Evolutionary conservation across 2,329 filamentous ascomycete genomes (phyloP), one percentile per base, ranked within the genome.

Genomic region (Neonectria sp.): DNA sequence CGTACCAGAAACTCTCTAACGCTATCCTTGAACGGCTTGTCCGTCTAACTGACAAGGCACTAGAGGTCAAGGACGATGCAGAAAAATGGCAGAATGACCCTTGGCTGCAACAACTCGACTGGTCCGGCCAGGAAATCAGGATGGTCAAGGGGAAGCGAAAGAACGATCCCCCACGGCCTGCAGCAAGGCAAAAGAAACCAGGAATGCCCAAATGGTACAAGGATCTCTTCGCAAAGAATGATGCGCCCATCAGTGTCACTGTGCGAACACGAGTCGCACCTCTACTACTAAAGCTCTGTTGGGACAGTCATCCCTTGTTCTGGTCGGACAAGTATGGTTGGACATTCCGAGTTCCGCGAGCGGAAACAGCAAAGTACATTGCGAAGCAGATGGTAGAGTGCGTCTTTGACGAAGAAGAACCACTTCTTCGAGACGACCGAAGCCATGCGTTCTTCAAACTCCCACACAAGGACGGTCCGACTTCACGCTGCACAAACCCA

Each of bases 191-290:
- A 79, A 99, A 98, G 85, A 94, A 92, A 82, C 95, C 95, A 0
- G 96, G 96, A 15, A 96, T 93, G 92, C 96, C 96, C 0, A 88
- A 93, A 71, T 99, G 96, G 96, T 99, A 97, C 82, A 98, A 96
- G 77, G 94, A 95, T 78, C 84, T 99, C 1, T 97, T 97, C 74
- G 74, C 87, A 1, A 94, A 90, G 63, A 91, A 83, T 27, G 88
- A 90, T 65, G 83, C 87, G 0, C 88, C 88, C 51, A 96, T 98
- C 64, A 91, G 86, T 67, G 83, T 99, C 21, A 94, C 93, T 0
- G 95, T 98, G 0, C 90, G 97, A 52, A 97, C 95, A 37, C 90
- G 97, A 60, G 91, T 98, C 74, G 93, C 96, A 1, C 95, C 96
- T 0, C 83, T 99, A 21, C 83, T 99, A 13, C 84, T 99, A 6